Conservation (phyloP, 345 rosid species). For the Melaleuca alternifolia region DNA sequence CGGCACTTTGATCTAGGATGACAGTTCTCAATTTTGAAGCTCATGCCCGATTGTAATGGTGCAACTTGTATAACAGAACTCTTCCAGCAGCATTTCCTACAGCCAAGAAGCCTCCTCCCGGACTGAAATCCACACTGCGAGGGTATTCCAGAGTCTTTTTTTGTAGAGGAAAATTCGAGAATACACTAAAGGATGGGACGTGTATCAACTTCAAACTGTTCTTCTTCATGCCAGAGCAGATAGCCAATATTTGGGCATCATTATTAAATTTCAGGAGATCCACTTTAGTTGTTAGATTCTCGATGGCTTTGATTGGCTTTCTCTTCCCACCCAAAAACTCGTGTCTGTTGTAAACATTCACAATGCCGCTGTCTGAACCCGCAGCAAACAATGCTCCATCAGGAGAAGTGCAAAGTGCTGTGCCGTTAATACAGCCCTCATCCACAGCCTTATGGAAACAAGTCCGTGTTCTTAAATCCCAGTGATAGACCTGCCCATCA, state of each 20-base stretch:
- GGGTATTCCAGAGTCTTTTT: constrained; percentile 50
- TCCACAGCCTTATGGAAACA: constrained; percentile 81
- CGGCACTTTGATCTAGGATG: not conserved
- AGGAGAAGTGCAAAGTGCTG: constrained; percentile 53
- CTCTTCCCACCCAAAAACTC: constrained; percentile 78
- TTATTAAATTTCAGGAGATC: constrained; percentile 72
- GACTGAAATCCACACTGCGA: constrained; percentile 86
- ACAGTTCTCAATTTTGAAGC: not conserved
- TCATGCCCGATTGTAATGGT: constrained; percentile 72
- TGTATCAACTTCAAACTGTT: constrained; percentile 70
- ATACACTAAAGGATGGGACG: constrained; percentile 53
- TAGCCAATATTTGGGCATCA: constrained; percentile 79
- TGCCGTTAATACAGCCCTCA: constrained; percentile 77
- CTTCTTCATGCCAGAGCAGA: constrained; percentile 67
- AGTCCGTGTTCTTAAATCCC: constrained; percentile 82
- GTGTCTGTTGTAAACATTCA: constrained; percentile 71
- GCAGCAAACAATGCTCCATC: constrained; percentile 64
- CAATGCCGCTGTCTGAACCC: constrained; percentile 81
- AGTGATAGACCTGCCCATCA: constrained; percentile 78
- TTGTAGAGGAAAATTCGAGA: constrained; percentile 76
- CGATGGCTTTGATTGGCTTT: constrained; percentile 63
- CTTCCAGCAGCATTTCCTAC: constrained; percentile 82
- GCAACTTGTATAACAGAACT: constrained; percentile 76
- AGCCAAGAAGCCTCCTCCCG: constrained; percentile 90
- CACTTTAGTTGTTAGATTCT: constrained; percentile 70